Conservation (phyloP, 768 basidiomycete genomes). For the Brasilioporus rufonigricans region DNA sequence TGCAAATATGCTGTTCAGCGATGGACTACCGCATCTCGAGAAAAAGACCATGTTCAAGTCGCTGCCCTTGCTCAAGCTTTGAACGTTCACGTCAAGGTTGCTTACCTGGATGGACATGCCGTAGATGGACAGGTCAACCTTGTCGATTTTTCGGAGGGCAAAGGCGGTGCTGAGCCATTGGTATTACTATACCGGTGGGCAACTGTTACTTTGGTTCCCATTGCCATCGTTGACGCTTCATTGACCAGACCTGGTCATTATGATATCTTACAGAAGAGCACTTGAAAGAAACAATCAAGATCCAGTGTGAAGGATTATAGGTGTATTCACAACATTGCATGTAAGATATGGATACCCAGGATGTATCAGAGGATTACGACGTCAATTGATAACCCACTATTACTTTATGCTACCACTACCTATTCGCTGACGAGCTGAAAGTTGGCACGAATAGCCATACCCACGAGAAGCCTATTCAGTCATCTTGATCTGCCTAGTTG, state of each 20-base stretch:
- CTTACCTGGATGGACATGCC: constrained; percentile 74
- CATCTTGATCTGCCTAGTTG: no score
- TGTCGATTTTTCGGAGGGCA: constrained; percentile 57
- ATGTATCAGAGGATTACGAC: neutral
- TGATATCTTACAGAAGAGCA: constrained; percentile 51
- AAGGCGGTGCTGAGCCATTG: constrained; percentile 48
- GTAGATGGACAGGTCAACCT: constrained; percentile 56
- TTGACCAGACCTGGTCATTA: constrained; percentile 78
- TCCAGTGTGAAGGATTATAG: neutral
- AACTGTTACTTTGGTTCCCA: neutral
- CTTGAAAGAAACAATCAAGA: constrained; percentile 1
- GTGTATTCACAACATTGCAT: constrained; percentile 3
- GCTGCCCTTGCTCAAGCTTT: constrained; percentile 71
- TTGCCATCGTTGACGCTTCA: neutral
- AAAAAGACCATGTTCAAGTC: constrained; percentile 77
- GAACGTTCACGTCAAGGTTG: constrained; percentile 64
- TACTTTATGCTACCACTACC: no score
- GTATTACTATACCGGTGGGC: constrained; percentile 73
- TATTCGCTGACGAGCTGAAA: neutral
- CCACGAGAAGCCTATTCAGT: no score
- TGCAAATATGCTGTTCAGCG: neutral
- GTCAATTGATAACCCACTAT: neutral
- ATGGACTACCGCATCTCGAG: neutral
- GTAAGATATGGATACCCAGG: constrained; percentile 3
- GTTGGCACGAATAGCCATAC: no score